phyloP scores from a whole-genome alignment of 495 filamentous ascomycete species.

The Pyrenopolyporus hunteri region DNA sequence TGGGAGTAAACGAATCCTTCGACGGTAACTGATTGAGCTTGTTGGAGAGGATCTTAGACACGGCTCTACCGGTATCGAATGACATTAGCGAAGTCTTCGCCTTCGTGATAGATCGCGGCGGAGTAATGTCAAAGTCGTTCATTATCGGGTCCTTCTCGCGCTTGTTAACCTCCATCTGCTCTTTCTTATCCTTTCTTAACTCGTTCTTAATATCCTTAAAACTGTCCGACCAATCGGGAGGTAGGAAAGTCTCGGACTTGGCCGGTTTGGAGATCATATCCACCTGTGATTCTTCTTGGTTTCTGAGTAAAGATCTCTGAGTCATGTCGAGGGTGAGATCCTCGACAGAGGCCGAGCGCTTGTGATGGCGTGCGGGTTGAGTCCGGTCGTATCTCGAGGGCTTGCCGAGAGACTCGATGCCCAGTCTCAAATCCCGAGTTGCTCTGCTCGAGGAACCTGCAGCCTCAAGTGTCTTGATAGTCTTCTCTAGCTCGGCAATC shows the following conservation, averaged over 20 bases:
- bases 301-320: slow-evolving; percentile 21
- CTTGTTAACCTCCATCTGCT: slow-evolving; percentile 40
- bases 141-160: slow-evolving; percentile 23
- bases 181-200: slow-evolving; percentile 22
- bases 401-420: slow-evolving; percentile 37
- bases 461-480: slow-evolving; percentile 24
- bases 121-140: slow-evolving; percentile 6
- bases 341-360: slow-evolving; percentile 33
- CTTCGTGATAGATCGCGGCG: slow-evolving; percentile 10
- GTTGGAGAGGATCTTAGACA: slow-evolving; percentile 31
- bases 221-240: slow-evolving; percentile 32
- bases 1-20: not conserved
- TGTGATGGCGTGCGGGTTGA: slow-evolving; percentile 8
- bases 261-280: not conserved
- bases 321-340: slow-evolving; percentile 37
- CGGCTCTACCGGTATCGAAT: slow-evolving; percentile 13
- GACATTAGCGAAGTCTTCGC: not conserved
- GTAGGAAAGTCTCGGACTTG: not conserved
- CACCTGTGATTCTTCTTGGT: slow-evolving; percentile 5
- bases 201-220: slow-evolving; percentile 28
- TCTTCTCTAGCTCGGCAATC: slow-evolving; percentile 56
- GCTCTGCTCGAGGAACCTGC: slow-evolving; percentile 18
- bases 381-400: slow-evolving; percentile 30
- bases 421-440: slow-evolving; percentile 31
- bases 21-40: slow-evolving; percentile 28